Evolutionary conservation across 495 filamentous ascomycete genomes (phyloP), one percentile per base, ranked within the genome.

Genomic region (Podospora pseudopauciseta): DNA sequence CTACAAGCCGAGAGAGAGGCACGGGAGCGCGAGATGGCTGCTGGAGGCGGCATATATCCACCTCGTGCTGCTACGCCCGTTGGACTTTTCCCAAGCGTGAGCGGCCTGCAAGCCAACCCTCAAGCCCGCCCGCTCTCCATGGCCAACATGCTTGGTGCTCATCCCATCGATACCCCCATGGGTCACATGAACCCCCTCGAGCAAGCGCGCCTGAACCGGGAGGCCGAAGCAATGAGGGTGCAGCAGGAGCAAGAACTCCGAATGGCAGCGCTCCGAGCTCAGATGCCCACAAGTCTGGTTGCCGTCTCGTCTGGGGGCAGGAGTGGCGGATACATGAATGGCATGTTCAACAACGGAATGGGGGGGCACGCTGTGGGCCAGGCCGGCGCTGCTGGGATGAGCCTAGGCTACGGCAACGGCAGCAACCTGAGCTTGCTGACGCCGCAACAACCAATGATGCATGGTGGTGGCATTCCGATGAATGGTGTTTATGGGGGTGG

Each of bases 1-100:
- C 84, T 99, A 1, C 91, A 93, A 76, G 88, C 85, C 58, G 91
- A 94, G 78, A 84, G 83, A 13, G 84, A 89, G 68, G 85, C 86
- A 3, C 80, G 80, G 44, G 83, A 80, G 44, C 78, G 79, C 26
- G 81, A 84, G 77, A 78, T 82, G 72, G 69, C 72, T 68, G 44
- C 76, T 73, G 66, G 66, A 32, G 30, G 60, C 2, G 49, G 75
- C 72, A 66, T 66, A 23, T 18, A 54, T 9, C 65, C 67, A 7
- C 26, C 30, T 5, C 58, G 65, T 18, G 19, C 62, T 27, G 60
- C 58, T 7, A 68, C 69, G 1, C 70, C 68, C 0, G 20, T 54
- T 16, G 63, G 66, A 15, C 30, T 54, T 1, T n/a, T 74, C 26
- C 78, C 71, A n/a, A 71, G 74, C 68, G 19, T 58, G 60, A n/a